A percentile compares a stretch with the other conserved stretches of the same genome.
Evolutionary conservation across 139 green algal genomes (phyloP).

Genomic region (Volvox reticuliferus): DNA sequence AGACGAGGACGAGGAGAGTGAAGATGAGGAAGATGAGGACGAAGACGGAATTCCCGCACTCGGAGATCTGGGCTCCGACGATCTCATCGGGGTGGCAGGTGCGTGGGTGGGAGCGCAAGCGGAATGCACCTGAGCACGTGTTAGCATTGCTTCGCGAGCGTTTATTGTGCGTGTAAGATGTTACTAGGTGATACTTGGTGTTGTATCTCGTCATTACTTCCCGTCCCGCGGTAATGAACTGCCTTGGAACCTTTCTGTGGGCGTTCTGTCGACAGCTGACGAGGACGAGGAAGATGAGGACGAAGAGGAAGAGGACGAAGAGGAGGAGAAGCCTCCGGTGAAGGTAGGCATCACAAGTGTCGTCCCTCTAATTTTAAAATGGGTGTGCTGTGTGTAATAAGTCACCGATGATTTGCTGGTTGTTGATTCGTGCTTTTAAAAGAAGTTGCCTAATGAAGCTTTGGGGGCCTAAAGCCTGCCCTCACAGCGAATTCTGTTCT

Average conservation of each 20-base stretch:
- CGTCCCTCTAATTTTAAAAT: no score
- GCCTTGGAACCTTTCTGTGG: no score
- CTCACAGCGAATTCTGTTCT: no score
- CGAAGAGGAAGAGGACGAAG: slow-evolving; percentile 26
- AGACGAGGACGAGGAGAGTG: slow-evolving; percentile 24
- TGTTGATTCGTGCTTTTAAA: not conserved
- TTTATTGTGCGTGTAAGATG: not conserved
- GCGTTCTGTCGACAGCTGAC: no score
- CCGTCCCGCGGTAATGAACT: no score
- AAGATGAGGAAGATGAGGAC: not conserved
- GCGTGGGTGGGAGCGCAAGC: not conserved
- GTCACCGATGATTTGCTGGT: no score
- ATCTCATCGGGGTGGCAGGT: not conserved
- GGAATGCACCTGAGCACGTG: not conserved
- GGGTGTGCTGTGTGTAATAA: no score
- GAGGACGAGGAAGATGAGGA: slow-evolving; percentile 32
- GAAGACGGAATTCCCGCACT: not conserved
- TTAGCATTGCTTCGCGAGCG: not conserved
- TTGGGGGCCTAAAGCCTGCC: not conserved
- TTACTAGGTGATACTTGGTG: no score
- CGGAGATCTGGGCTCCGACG: not conserved
- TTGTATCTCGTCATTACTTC: no score
- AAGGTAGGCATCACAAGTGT: not conserved
- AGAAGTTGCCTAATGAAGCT: not conserved
- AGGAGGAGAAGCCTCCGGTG: not conserved